Evolutionary conservation across 1,139 yeast species (phyloP).

Genomic region (Hansenula lynferdii): DNA sequence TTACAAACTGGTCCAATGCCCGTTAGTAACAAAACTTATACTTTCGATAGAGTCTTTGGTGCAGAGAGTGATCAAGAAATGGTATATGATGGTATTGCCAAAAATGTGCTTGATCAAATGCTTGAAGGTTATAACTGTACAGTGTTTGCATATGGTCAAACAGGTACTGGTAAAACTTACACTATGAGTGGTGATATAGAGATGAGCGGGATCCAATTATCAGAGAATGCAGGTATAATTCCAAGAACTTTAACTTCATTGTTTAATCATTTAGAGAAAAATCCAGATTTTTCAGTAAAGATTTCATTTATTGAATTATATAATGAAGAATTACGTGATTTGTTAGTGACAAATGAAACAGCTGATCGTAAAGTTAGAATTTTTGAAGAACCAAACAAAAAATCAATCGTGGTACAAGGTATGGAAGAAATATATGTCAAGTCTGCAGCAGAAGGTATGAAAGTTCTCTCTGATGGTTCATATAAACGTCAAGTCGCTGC

Average conservation of each 20-base stretch:
- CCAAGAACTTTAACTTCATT: constrained; percentile 57
- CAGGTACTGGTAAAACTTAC: constrained; percentile 76
- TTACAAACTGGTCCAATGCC: constrained; percentile 23
- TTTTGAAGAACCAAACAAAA: constrained; percentile 35
- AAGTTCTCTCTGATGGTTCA: constrained; percentile 46
- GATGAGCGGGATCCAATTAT: constrained; percentile 19
- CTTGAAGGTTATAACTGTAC: constrained; percentile 66
- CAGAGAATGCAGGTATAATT: constrained; percentile 57
- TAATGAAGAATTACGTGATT: constrained; percentile 67
- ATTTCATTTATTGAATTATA: constrained; percentile 70
- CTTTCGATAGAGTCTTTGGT: constrained; percentile 68
- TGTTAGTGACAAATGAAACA: constrained; percentile 31
- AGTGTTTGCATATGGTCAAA: constrained; percentile 74
- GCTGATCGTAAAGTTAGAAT: constrained; percentile 33
- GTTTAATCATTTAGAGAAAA: constrained; percentile 37
- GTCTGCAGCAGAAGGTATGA: constrained; percentile 35
- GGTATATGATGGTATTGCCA: constrained; percentile 54
- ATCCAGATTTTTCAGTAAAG: constrained; percentile 53
- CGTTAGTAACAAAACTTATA: constrained; percentile 42
- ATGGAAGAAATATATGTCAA: constrained; percentile 41
- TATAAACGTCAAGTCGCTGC: constrained; percentile 57
- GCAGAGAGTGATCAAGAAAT: constrained; percentile 65
- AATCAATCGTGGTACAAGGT: constrained; percentile 38
- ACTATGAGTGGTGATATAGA: constrained; percentile 75
- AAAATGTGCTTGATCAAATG: constrained; percentile 55